Evolutionary conservation across 225 moss, liverwort and hornwort species (phyloP).

Genomic region (Takakia lepidozioides): DNA sequence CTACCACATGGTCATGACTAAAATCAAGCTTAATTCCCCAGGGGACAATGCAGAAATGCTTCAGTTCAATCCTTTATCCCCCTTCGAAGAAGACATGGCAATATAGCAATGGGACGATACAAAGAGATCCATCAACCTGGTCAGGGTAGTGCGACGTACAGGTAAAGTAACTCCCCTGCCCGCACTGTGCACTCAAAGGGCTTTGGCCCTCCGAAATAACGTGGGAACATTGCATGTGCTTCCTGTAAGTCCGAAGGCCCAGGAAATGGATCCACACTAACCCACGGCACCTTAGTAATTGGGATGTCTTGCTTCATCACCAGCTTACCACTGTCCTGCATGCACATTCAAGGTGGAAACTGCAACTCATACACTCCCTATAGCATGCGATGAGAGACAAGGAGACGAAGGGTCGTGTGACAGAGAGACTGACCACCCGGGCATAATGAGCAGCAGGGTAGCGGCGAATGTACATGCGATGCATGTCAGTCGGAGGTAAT

Average conservation of each 20-base stretch:
- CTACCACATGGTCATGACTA: no score
- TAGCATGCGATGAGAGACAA: background rate
- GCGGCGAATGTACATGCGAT: slow-evolving; percentile 66
- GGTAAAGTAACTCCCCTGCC: slow-evolving; percentile 77
- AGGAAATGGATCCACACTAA: slow-evolving; percentile 72
- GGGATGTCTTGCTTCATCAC: slow-evolving; percentile 40
- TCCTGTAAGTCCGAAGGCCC: slow-evolving; percentile 14
- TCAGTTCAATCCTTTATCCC: no score
- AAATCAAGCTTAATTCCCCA: no score
- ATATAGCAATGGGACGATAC: no score
- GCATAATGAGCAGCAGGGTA: slow-evolving; percentile 60
- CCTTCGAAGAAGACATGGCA: no score
- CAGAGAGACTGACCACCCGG: slow-evolving; percentile 41
- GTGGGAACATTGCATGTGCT: slow-evolving; percentile 29
- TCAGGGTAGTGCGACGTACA: slow-evolving; percentile 55
- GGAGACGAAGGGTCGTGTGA: no score
- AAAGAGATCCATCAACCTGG: no score
- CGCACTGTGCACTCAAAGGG: slow-evolving; percentile 80
- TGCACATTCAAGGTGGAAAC: slow-evolving; percentile 27
- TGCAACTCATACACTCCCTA: slow-evolving; percentile 32
- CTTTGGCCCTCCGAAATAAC: slow-evolving; percentile 54
- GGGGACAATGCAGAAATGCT: no score
- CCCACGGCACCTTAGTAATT: slow-evolving; percentile 67
- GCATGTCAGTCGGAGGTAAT: slow-evolving; percentile 81
- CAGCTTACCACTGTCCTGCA: slow-evolving; percentile 50